Base-by-base conservation (phyloP, 2,329 filamentous ascomycete genomes). In the Tolypocladium cylindrosporum region DNA sequence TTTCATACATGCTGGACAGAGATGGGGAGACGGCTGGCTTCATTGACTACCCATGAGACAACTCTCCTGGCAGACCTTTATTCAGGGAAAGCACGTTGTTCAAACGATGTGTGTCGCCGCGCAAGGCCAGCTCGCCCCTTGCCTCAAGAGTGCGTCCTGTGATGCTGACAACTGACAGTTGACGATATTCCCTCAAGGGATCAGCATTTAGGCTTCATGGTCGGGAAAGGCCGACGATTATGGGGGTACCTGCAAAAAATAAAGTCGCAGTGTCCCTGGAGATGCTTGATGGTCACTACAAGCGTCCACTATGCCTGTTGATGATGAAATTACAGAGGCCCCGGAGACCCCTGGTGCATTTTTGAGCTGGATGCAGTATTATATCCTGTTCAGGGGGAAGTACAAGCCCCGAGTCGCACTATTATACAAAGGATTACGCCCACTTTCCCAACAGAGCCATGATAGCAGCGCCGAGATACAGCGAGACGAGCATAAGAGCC, bases 401-500 rank as follows among this genome's bases (percentile, higher is more conserved):
- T 3, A 1, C 4, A 37, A 14, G 3, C 36, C 36, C 10, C 3
- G 11, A 34, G 8, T n/a, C 0, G 19, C 34, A 10, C 45, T 34
- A 34, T 34, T 21, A 9, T 51, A 34, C 48, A 51, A 10, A 34
- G 3, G 1, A 34, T 27, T 50, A 51, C 1, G 48, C 48, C 27
- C 48, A 51, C 21, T 51, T 51, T 1, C 48, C 48, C 48, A 51
- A n/a, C 19, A 51, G 48, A 36, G 48, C 48, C 48, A 51, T 51
- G 54, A 93, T 70, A 6, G 72, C 82, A 41, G 86, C 86, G 54
- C 91, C 91, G 16, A 89, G 67, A 55, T 75, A 74, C 42, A 90
- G 70, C 58, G 89, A 80, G 58, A 82, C 79, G 55, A 80, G 79
- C 48, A 93, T 77, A 1, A 83, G 82, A 1, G 86, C 86, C 34